phyloP scores from a whole-genome alignment of 495 filamentous ascomycete species.

The Penicillium chermesinum region DNA sequence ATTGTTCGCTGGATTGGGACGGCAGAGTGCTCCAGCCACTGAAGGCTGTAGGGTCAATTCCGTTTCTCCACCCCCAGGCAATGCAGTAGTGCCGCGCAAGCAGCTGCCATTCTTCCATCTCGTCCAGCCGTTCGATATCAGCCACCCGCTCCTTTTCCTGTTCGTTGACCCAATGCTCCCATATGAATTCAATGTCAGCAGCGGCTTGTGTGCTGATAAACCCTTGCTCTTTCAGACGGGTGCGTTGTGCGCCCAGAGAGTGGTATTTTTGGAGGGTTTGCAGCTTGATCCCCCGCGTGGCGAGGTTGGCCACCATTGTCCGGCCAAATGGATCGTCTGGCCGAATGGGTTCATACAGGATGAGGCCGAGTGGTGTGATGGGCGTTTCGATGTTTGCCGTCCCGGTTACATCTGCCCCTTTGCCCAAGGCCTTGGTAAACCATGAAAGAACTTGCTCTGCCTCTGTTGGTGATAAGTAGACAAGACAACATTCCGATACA shows the following conservation, averaged over 20 bases:
- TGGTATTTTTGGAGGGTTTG: conserved; percentile 73
- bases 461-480: conserved; percentile 66
- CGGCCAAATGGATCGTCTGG: conserved; percentile 80
- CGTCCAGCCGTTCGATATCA: conserved; percentile 80
- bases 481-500: conserved; percentile 89
- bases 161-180: conserved; percentile 63
- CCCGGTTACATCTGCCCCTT: background rate
- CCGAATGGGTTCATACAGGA: conserved; percentile 86
- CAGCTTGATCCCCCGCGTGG: conserved; percentile 74
- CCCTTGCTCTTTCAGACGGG: conserved; percentile 57
- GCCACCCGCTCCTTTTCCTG: conserved; percentile 79
- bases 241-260: conserved; percentile 57
- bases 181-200: conserved; percentile 68
- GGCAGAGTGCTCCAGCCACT: conserved; percentile 34
- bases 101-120: conserved; percentile 91
- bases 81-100: conserved; percentile 87
- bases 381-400: background rate
- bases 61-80: conserved; percentile 72
- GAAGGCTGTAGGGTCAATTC: conserved; percentile 26
- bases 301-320: conserved; percentile 88
- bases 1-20: conserved; percentile 21
- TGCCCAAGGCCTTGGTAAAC: conserved; percentile 50
- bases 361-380: conserved; percentile 49
- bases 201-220: conserved; percentile 53
- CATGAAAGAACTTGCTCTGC: conserved; percentile 61